Evolutionary conservation across 768 basidiomycete species (phyloP).

Genomic region (Tricholoma sp.): DNA sequence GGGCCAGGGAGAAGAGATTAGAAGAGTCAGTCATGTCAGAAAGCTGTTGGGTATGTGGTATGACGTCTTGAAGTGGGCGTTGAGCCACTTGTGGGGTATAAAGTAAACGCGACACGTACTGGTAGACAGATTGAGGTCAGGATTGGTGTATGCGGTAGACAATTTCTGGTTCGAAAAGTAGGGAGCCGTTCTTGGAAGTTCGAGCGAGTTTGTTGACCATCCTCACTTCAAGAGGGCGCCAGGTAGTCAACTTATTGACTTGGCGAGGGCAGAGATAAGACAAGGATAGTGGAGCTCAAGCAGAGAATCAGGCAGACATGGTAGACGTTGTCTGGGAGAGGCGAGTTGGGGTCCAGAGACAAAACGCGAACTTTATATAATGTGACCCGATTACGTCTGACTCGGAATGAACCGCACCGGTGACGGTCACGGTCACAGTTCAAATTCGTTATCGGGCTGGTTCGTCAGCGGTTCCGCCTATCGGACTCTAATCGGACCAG

Average conservation of each 20-base stretch:
- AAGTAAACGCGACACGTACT: slow-evolving; percentile 5
- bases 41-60: slow-evolving; percentile 13
- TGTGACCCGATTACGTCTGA: slow-evolving; percentile 9
- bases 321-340: slow-evolving; percentile 16
- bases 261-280: slow-evolving; percentile 30
- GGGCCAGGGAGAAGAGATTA: slow-evolving; percentile 60
- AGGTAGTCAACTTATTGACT: slow-evolving; percentile 36
- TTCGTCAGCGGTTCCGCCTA: background rate
- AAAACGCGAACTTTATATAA: slow-evolving; percentile 21
- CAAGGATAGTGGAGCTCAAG: slow-evolving; percentile 14
- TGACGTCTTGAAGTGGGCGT: background rate
- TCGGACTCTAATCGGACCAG: no score
- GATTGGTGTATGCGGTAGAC: slow-evolving; percentile 79
- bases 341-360: slow-evolving; percentile 12
- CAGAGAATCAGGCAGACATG: slow-evolving; percentile 40
- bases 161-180: slow-evolving; percentile 83
- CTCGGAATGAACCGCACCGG: slow-evolving; percentile 15
- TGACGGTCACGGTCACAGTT: slow-evolving; percentile 8
- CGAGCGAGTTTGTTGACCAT: slow-evolving; percentile 86
- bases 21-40: slow-evolving; percentile 31
- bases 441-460: background rate
- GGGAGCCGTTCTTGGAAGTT: slow-evolving; percentile 80
- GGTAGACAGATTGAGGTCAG: slow-evolving; percentile 16
- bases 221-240: slow-evolving; percentile 34
- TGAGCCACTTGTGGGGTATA: background rate